phyloP scores from a whole-genome alignment of 306 rosid species.

The Abrus pulchellus region DNA sequence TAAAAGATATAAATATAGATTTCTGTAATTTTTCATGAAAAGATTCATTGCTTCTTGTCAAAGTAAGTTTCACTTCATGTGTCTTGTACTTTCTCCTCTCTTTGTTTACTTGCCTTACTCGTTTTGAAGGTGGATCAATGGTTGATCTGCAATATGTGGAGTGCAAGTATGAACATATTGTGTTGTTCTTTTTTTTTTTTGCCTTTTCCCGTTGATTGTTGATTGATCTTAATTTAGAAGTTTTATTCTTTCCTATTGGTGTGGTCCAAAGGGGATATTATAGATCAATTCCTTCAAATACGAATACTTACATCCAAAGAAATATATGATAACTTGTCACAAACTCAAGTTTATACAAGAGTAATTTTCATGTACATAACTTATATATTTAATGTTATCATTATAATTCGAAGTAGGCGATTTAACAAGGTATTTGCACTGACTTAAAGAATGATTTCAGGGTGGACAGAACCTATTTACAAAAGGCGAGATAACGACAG shows the following conservation, averaged over 20 bases:
- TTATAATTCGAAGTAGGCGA: constrained; percentile 21
- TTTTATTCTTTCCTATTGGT: not conserved
- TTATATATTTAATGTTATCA: not conserved
- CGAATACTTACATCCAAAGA: constrained; percentile 10
- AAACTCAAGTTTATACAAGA: not conserved
- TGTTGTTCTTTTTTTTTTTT: not conserved
- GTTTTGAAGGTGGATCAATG: not conserved
- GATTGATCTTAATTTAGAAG: not conserved
- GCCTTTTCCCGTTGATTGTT: too few relatives aligned
- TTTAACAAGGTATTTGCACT: constrained; percentile 34
- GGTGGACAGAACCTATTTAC: constrained; percentile 47
- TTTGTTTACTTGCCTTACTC: not conserved
- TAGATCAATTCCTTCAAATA: not conserved
- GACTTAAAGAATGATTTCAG: constrained; percentile 54
- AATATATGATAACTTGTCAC: constrained; percentile 7
- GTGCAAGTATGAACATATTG: not conserved
- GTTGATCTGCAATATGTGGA: not conserved
- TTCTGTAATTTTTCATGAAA: not conserved
- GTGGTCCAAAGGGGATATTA: not conserved
- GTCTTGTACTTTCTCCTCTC: not conserved
- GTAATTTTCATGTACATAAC: not conserved
- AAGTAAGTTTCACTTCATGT: not conserved
- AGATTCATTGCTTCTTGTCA: not conserved
- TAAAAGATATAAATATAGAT: not conserved
- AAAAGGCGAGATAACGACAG: constrained; percentile 60